Conservation (phyloP, 164 flowering plant species). For the Nymphaea colorata region DNA sequence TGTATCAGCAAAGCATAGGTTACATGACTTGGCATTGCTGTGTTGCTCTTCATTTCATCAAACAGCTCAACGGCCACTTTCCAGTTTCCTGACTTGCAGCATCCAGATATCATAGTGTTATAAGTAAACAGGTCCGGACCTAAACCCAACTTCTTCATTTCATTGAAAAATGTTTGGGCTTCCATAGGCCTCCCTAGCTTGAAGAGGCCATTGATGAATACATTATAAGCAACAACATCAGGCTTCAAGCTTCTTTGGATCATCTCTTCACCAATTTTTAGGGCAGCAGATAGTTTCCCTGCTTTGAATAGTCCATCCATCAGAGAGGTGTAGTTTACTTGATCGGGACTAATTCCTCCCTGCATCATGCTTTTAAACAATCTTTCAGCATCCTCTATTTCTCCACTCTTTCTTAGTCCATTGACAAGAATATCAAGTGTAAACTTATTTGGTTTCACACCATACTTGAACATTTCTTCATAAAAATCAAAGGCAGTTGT, state of each 20-base stretch:
- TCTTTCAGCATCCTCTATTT: conserved; percentile 48
- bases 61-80: conserved; percentile 40
- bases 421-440: conserved; percentile 63
- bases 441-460: conserved; percentile 42
- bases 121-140: conserved; percentile 51
- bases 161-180: conserved; percentile 31
- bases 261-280: conserved; percentile 54
- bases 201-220: conserved; percentile 57
- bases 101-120: conserved; percentile 58
- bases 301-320: conserved; percentile 78
- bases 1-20: conserved; percentile 43
- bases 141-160: conserved; percentile 45
- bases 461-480: conserved; percentile 44
- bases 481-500: conserved; percentile 43
- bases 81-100: conserved; percentile 46
- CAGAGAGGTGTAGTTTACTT: conserved; percentile 66
- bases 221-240: conserved; percentile 73
- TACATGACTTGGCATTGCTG: conserved; percentile 36
- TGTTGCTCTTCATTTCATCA: conserved; percentile 49
- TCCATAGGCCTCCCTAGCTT: conserved; percentile 39
- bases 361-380: conserved; percentile 36
- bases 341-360: conserved; percentile 54
- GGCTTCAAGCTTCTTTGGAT: conserved; percentile 32
- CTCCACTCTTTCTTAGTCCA: conserved; percentile 44
- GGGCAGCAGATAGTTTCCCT: conserved; percentile 57